These are phyloP conservation scores for Cercospora sp. DNA, from an alignment of 2,329 filamentous ascomycete genomes.

Conservation along the genomic window DNA sequence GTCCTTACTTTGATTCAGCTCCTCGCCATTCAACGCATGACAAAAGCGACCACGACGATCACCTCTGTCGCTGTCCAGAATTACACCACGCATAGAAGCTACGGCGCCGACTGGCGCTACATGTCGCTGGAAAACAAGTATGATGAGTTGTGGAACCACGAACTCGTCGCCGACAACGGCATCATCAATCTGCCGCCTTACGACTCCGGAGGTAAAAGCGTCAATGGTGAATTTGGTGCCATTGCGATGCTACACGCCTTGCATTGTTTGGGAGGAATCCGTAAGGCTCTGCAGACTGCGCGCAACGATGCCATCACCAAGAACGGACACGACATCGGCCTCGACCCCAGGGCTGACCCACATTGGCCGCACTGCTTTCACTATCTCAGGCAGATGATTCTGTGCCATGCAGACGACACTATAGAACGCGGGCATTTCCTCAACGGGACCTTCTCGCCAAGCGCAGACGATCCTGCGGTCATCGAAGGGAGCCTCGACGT, in stretches of 20 bases:
- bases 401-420: conserved; percentile 17
- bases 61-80: conserved; percentile 2
- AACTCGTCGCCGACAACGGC: conserved; percentile 10
- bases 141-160: conserved; percentile 13
- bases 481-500: conserved; percentile 4
- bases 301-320: conserved; percentile 4
- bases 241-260: conserved; percentile 18
- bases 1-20: conserved; percentile 7
- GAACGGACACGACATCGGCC: conserved; percentile 13
- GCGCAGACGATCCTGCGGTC: conserved; percentile 1
- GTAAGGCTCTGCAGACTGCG: conserved; percentile 16
- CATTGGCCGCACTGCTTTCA: conserved; percentile 19
- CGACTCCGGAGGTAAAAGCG: conserved; percentile 11
- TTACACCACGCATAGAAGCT: conserved; percentile 6
- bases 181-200: conserved; percentile 14
- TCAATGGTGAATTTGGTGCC: conserved; percentile 11
- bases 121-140: conserved; percentile 18
- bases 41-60: conserved; percentile 1
- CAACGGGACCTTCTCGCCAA: conserved; percentile 7
- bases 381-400: conserved; percentile 10
- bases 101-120: conserved; percentile 13
- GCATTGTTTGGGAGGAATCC: conserved; percentile 15
- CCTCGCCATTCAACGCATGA: conserved; percentile 9
- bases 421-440: conserved; percentile 12
- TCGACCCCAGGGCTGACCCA: conserved; percentile 10